Evolutionary conservation across 192 early-diverging fungal genomes (phyloP), one percentile per base, ranked within the genome.

Genomic region (Mortierella antarctica): DNA sequence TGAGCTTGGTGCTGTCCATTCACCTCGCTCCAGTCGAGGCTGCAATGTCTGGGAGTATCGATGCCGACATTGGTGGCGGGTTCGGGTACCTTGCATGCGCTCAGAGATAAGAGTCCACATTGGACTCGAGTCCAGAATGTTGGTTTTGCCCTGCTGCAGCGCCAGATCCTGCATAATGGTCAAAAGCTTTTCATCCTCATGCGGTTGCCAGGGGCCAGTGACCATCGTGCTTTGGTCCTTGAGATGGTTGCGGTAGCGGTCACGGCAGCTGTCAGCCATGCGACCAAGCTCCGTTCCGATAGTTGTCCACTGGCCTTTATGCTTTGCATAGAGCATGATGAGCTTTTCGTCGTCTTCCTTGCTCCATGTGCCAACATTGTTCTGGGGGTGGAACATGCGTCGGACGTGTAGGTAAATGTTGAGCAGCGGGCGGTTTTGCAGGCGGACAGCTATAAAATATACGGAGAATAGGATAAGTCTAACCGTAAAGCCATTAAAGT

Each of bases 311-410:
- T 84, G 73, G 12, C 70, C 71, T 17, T 71, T 74, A 42, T 84
- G 67, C 41, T 74, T 54, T 23, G 64, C 55, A 44, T 72, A 57
- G n/a, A 80, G 60, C 65, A 60, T 48, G 10, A 76, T 68, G 40
- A 84, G 66, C 51, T 76, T 70, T 48, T 75, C 44, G 47, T 84
- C 83, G 48, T 84, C 83, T 21, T 84, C 83, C 55, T 74, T 71
- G 57, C 65, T 81, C 83, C 83, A 84, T 7, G 65, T 52, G 14
- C 77, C 83, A 40, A 72, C 70, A 31, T 81, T 74, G 45, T 81
- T 84, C 46, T 79, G 74, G 23, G 72, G 77, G 49, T 84, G 83
- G 65, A 73, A 75, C 67, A 74, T 65, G 13, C 83, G 70, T 7
- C 79, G 83, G 4, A 84, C 73, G 56, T 84, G 83, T 13, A 75